phyloP scores from a whole-genome alignment of 805 yeast genomes.

The Cyberlindnera sargentensis region DNA sequence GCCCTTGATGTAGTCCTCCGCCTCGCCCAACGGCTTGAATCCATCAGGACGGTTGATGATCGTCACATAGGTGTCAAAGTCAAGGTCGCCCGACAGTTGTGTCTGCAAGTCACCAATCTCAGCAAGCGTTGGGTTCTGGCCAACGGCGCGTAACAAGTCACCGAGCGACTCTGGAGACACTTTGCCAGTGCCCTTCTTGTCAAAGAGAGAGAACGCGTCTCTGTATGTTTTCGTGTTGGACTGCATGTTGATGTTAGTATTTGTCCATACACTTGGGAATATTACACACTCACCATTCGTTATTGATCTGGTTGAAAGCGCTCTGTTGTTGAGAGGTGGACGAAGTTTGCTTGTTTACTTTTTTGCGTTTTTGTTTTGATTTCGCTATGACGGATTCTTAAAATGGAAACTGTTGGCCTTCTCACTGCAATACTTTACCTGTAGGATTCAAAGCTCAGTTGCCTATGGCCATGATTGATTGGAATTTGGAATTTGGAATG shows the following conservation, averaged over 20 bases:
- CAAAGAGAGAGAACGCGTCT: conserved; percentile 95
- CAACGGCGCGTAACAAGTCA: conserved; percentile 92
- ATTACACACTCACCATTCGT: neutral
- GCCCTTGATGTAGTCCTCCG: conserved; percentile 84
- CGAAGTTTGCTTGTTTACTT: too few species aligned
- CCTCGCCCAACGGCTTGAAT: conserved; percentile 79
- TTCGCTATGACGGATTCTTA: too few species aligned
- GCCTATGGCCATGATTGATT: too few species aligned
- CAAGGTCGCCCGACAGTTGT: conserved; percentile 37
- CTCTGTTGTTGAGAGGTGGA: too few species aligned
- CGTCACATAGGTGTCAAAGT: conserved; percentile 69
- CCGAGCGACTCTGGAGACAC: conserved; percentile 82
- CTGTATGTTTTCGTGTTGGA: conserved; percentile 42
- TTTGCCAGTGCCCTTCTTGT: conserved; percentile 91
- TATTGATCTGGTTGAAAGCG: neutral
- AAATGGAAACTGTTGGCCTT: too few species aligned
- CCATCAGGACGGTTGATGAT: conserved; percentile 83
- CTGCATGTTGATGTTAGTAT: conserved; percentile 1
- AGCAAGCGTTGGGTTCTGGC: conserved; percentile 94
- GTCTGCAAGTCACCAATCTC: conserved; percentile 62
- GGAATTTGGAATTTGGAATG: too few species aligned
- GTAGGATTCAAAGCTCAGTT: too few species aligned
- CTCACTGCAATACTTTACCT: too few species aligned
- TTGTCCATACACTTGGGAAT: neutral
- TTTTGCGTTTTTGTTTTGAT: too few species aligned